Conservation (phyloP, 345 rosid species). For the Eucalyptus albens region DNA sequence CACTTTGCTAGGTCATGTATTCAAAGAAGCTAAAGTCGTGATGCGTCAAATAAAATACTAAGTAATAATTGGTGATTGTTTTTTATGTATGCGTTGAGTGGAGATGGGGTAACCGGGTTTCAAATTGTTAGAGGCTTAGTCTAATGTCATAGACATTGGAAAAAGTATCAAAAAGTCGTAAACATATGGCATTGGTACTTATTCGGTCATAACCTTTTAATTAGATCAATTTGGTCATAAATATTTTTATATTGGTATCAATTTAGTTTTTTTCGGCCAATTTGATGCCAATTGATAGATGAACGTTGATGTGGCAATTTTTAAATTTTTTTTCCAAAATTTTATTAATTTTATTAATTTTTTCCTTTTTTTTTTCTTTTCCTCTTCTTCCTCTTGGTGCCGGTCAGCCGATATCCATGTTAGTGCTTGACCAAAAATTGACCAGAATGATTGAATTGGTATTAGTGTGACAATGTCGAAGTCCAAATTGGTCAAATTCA, state of each 20-base stretch:
- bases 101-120: background rate
- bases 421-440: rapidly evolving
- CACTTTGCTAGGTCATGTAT: background rate
- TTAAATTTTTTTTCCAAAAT: too few species aligned
- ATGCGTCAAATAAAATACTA: background rate
- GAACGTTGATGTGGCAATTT: rapidly evolving
- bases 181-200: rapidly evolving
- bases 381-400: too few species aligned
- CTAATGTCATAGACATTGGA: too few species aligned
- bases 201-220: too few species aligned
- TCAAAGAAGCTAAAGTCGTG: background rate
- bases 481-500: rapidly evolving
- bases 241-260: rapidly evolving
- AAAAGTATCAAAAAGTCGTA: too few species aligned
- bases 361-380: too few species aligned
- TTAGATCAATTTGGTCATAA: rapidly evolving
- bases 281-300: rapidly evolving
- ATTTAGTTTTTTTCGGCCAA: rapidly evolving
- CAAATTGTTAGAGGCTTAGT: background rate
- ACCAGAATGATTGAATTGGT: rapidly evolving
- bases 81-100: background rate
- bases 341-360: too few species aligned
- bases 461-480: too few species aligned
- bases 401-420: rapidly evolving
- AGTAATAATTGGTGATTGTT: background rate